Percentiles rank a stretch among this genome's conserved stretches.
Evolutionary conservation across 2,329 filamentous ascomycete species (phyloP).

Genomic region (Sporothrix inflata): DNA sequence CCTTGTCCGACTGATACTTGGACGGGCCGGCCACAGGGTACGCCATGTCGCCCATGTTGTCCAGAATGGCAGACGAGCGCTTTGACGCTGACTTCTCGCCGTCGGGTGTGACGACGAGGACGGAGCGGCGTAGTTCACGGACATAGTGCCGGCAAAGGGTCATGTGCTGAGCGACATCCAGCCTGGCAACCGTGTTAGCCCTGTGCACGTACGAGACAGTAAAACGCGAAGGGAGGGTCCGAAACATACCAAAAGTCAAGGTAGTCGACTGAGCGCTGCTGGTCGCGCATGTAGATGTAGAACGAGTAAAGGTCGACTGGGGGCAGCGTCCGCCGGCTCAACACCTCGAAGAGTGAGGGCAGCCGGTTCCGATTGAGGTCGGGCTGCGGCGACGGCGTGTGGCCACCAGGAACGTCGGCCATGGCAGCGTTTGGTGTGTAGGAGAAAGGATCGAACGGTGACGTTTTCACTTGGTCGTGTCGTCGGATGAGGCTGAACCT

Average conservation of each 20-base stretch:
- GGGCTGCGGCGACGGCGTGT: slow-evolving; percentile 58
- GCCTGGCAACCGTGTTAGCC: slow-evolving; percentile 59
- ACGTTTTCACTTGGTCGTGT: neutral
- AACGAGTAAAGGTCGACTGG: slow-evolving; percentile 98
- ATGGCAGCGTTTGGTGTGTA: slow-evolving; percentile 36
- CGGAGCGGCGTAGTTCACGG: slow-evolving; percentile 87
- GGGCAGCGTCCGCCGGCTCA: slow-evolving; percentile 90
- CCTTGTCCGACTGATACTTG: slow-evolving; percentile 68
- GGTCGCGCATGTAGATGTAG: slow-evolving; percentile 99
- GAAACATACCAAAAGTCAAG: slow-evolving; percentile 90
- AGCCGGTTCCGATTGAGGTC: slow-evolving; percentile 76
- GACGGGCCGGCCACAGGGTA: slow-evolving; percentile 62
- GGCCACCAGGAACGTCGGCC: slow-evolving; percentile 41
- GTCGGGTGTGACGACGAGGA: slow-evolving; percentile 91
- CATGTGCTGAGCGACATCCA: slow-evolving; percentile 99
- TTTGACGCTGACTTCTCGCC: slow-evolving; percentile 78
- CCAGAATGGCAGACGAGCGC: slow-evolving; percentile 79
- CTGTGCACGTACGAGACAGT: neutral
- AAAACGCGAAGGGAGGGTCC: neutral
- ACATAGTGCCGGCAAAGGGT: slow-evolving; percentile 97
- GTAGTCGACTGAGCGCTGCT: slow-evolving; percentile 96
- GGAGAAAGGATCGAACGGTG: neutral
- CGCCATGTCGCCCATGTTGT: slow-evolving; percentile 69
- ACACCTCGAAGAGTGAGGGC: slow-evolving; percentile 92
- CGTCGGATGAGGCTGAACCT: neutral